These are phyloP conservation scores for Trypethelium eluteriae DNA, from an alignment of 495 filamentous ascomycete genomes.

Conservation along the genomic window DNA sequence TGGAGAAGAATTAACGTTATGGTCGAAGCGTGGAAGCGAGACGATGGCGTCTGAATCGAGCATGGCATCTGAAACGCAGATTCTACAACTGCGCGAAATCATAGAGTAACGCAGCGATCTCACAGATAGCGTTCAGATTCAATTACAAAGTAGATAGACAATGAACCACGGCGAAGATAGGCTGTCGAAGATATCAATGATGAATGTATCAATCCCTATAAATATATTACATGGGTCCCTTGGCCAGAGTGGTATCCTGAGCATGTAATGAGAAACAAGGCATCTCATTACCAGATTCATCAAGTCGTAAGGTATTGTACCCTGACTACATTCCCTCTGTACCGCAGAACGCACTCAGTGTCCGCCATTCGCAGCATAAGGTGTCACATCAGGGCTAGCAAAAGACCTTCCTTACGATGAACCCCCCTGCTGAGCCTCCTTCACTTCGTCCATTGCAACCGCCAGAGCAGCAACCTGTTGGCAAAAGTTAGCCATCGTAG, in stretches of 20 bases:
- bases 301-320: not conserved
- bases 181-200: no score
- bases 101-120: no score
- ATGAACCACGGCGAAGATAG: no score
- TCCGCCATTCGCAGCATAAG: no score
- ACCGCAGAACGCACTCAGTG: no score
- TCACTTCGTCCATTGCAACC: not conserved
- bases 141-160: no score
- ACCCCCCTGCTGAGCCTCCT: not conserved
- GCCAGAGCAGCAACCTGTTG: not conserved
- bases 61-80: not conserved
- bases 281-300: not conserved
- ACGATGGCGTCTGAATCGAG: not conserved
- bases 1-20: conserved; percentile 32
- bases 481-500: not conserved
- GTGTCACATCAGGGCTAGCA: no score
- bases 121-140: no score
- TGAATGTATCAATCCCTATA: no score
- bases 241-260: not conserved
- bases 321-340: not conserved
- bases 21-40: not conserved
- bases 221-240: no score
- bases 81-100: no score
- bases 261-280: not conserved
- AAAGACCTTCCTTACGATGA: not conserved